Evolutionary conservation across 2,329 filamentous ascomycete genomes (phyloP), one percentile per base, ranked within the genome.

Genomic region (Remersonia thermophila): DNA sequence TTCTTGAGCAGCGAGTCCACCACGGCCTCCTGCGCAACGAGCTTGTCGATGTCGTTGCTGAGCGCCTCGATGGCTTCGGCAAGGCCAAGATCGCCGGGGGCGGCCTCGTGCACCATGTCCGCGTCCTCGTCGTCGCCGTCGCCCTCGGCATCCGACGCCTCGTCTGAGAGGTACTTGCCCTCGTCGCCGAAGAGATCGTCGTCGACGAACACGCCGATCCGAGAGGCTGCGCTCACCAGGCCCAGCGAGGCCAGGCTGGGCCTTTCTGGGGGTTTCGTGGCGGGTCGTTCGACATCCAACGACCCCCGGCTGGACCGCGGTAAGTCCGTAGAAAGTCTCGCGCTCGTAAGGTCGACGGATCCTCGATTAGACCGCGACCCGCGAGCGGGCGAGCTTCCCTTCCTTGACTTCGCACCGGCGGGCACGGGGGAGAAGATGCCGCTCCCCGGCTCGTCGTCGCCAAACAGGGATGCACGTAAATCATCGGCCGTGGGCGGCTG

Each of bases 111-210:
- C 7, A 98, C 85, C 47, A 86, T 80, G 44, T 95, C 86, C 14
- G 77, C 74, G 10, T 80, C 74, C 4, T 77, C 69, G 32, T 77
- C 73, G 3, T 67, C 65, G 2, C 65, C 64, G 14, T 66, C 65
- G 15, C 67, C 67, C 8, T 77, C 73, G 1, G 69, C 69, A 40
- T 89, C 84, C 34, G 86, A 83, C 35, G 80, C 77, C 50, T 94
- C 86, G 48, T 95, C 89, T 35, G 87, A 81, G 5, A 87, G 66
- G 47, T 85, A 85, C 49, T 79, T 86, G 50, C 83, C 76, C 51
- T 93, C 84, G 45, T 96, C 89, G 2, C 78, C 81, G 54, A 95
- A 96, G 4, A 98, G 71, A 52, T 96, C 85, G 52, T 96, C 83
- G 47, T 94, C 83, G 6, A 83, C 76, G 55, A 98, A 98, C 2